Evolutionary conservation across 2,329 filamentous ascomycete species (phyloP).

Genomic region (Aspergillus pseudoglaucus): DNA sequence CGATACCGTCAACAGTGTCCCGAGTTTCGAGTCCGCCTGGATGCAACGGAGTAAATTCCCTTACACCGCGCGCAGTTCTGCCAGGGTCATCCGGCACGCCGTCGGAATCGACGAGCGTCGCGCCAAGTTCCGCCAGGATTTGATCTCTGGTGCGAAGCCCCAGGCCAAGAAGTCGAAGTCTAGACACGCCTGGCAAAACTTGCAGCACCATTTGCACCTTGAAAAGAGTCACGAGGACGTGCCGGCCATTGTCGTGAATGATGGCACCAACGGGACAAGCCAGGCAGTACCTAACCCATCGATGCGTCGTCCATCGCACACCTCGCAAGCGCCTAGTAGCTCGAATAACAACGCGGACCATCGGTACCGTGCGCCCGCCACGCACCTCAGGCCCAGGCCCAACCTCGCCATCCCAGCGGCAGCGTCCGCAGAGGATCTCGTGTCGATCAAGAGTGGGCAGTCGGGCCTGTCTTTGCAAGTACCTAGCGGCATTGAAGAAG

Average conservation of each 20-base stretch:
- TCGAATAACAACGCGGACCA: conserved; percentile 6
- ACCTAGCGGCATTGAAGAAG: conserved; percentile 13
- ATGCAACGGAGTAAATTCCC: conserved; percentile 76
- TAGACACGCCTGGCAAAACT: conserved; percentile 13
- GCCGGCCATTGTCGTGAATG: conserved; percentile 28
- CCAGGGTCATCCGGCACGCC: conserved; percentile 51
- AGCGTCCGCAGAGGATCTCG: conserved; percentile 23
- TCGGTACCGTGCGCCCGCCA: conserved; percentile 24
- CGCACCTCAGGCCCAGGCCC: conserved; percentile 5
- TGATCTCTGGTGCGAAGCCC: conserved; percentile 44
- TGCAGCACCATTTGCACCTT: conserved; percentile 17
- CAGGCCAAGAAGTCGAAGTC: conserved; percentile 12
- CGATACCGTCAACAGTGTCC: conserved; percentile 75
- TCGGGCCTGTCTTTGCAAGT: conserved; percentile 25
- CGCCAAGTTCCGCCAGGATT: conserved; percentile 53
- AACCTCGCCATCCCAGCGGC: conserved; percentile 24
- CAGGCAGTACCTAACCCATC: conserved; percentile 10
- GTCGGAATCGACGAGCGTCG: conserved; percentile 53
- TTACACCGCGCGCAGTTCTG: conserved; percentile 48
- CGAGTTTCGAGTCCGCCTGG: conserved; percentile 62
- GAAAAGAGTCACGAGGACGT: conserved; percentile 14
- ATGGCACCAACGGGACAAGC: conserved; percentile 8
- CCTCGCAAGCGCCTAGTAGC: conserved; percentile 8
- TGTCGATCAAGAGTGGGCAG: conserved; percentile 24
- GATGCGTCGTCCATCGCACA: conserved; percentile 22